Evolutionary conservation across 169 alveolate genomes (phyloP).

Genomic region (Plasmodium vivax): DNA sequence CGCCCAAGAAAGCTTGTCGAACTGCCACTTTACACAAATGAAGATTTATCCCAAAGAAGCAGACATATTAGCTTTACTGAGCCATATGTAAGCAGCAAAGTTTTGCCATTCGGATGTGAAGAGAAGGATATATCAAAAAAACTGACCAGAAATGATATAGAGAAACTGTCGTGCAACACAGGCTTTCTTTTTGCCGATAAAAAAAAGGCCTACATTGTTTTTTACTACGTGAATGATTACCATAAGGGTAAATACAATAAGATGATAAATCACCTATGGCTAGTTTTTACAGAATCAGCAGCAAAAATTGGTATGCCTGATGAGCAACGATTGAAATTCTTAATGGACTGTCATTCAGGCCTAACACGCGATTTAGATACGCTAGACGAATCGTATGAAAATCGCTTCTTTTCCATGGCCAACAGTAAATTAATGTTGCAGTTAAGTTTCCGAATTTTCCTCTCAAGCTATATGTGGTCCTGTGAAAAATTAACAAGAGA

Average conservation of each 20-base stretch:
- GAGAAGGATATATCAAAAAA: not conserved
- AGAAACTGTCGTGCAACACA: not conserved
- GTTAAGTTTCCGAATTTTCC: not conserved
- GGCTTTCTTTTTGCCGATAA: not conserved
- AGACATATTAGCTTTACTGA: not conserved
- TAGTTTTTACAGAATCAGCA: not conserved
- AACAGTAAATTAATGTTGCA: not conserved
- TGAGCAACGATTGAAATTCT: not conserved
- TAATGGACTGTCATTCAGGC: not conserved
- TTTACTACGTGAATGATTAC: not conserved
- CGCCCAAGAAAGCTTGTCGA: not conserved
- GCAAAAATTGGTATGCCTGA: not conserved
- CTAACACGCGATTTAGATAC: not conserved
- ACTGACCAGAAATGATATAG: not conserved
- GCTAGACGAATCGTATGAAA: not conserved
- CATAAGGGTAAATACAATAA: not conserved
- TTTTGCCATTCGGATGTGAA: not conserved
- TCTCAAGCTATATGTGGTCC: not conserved
- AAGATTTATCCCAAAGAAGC: not conserved
- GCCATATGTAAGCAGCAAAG: not conserved
- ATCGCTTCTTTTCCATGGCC: conserved; percentile 1
- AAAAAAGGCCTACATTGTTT: not conserved
- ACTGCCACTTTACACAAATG: not conserved
- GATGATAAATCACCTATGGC: not conserved
- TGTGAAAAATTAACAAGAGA: not conserved